Base-by-base conservation (phyloP, 106 monocot species). In the Gastrodia elata region DNA sequence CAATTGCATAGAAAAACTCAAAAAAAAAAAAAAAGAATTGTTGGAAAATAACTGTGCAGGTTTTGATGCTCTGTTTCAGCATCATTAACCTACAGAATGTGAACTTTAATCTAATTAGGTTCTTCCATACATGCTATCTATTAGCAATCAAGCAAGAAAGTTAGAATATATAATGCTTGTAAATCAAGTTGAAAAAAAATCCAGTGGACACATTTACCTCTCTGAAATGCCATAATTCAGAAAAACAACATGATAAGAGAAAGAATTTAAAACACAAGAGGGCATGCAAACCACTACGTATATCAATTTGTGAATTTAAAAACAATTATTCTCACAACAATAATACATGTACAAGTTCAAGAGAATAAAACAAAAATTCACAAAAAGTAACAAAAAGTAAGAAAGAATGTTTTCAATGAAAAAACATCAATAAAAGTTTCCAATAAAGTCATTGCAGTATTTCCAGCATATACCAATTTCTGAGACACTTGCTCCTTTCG, bases 401-500 rank as follows among this genome's bases (percentile, higher is more conserved):
- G 37, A 38, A 35, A 34, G 32, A 15, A 64, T 64, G 36, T 13
- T 37, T 67, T 25, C 7, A 24, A 6, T 40, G 4, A 69, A 39
- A 40, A 41, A 40, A 15, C 24, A 59, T 5, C 13, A 43, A 33
- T 42, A 18, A 42, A 71, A 26, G 26, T 58, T 46, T 14, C 13
- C 30, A 65, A 34, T 16, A 20, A 38, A 18, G 18, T 2, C 8
- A 20, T 39, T 37, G 4, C 6, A 80, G 13, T 22, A 67, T 27
- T 35, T 69, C 4, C 3, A 26, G 18, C 18, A 46, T 9, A 15
- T 85, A 92, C 95, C 95, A 95, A 82, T 89, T 95, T 70, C 95
- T 92, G 13, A 95, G 79, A 80, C 67, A 76, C 77, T 92, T 95
- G 89, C 95, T 84, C 79, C 91, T 92, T 71, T 92, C 85, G 73